Conservation (phyloP, 306 rosid genomes). For the Vachellia collinsii region DNA sequence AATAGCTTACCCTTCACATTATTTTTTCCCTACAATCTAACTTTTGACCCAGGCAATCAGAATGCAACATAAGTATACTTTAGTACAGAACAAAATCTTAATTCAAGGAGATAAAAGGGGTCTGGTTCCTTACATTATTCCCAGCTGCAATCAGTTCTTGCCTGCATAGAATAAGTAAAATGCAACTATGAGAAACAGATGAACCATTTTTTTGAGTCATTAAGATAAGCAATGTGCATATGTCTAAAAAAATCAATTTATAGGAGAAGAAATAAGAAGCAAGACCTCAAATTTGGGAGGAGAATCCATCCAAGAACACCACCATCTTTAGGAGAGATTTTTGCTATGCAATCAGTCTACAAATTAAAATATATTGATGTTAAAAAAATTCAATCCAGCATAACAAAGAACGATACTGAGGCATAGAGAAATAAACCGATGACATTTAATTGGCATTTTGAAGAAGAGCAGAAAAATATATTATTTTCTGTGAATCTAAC, state of each 20-base stretch:
- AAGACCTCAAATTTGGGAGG: conserved; percentile 76
- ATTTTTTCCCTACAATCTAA: background rate
- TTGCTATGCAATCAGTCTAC: conserved; percentile 89
- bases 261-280: conserved; percentile 5
- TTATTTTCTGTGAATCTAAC: conserved; percentile 18
- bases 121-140: conserved; percentile 59
- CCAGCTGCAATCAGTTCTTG: conserved; percentile 51
- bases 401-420: conserved; percentile 14
- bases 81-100: conserved; percentile 2
- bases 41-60: background rate
- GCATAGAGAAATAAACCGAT: background rate
- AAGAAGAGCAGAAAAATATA: background rate
- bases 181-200: conserved; percentile 19
- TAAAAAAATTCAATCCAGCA: conserved; percentile 5
- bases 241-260: conserved; percentile 9
- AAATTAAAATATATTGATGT: conserved; percentile 31
- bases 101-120: conserved; percentile 22
- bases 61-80: background rate
- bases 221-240: background rate
- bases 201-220: conserved; percentile 9
- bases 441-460: background rate
- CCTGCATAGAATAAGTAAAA: conserved; percentile 51
- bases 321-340: conserved; percentile 73
- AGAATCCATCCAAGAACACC: conserved; percentile 83
- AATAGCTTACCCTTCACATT: background rate